Evolutionary conservation across 1,139 yeast genomes (phyloP).

Genomic region (Pichia sp.): DNA sequence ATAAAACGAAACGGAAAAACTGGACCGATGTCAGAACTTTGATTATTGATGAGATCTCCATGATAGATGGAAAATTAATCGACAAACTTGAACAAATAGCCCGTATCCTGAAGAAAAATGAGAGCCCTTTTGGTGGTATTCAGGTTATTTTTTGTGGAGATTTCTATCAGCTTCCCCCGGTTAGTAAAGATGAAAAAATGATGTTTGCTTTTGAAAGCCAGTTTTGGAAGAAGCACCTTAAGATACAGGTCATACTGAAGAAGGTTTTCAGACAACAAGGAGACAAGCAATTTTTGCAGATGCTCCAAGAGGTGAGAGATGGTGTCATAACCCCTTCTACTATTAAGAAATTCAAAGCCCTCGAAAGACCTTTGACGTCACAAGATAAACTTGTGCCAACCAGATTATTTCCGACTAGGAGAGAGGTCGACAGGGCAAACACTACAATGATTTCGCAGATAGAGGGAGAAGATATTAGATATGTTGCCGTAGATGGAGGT

Average conservation of each 20-base stretch:
- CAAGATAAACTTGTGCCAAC: slow-evolving; percentile 80
- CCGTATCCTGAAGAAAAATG: slow-evolving; percentile 40
- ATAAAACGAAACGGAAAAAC: slow-evolving; percentile 43
- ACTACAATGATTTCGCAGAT: slow-evolving; percentile 43
- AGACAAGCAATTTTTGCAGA: slow-evolving; percentile 65
- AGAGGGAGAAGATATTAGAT: slow-evolving; percentile 41
- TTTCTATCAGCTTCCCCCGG: slow-evolving; percentile 89
- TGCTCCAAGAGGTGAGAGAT: slow-evolving; percentile 81
- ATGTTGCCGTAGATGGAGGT: slow-evolving; percentile 60
- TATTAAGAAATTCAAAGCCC: slow-evolving; percentile 42
- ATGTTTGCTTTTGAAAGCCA: slow-evolving; percentile 72
- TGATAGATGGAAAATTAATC: slow-evolving; percentile 73
- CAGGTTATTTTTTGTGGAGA: slow-evolving; percentile 85
- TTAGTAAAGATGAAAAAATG: slow-evolving; percentile 34
- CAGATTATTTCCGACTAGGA: slow-evolving; percentile 74
- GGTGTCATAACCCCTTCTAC: slow-evolving; percentile 60
- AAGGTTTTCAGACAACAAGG: slow-evolving; percentile 92
- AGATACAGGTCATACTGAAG: slow-evolving; percentile 58
- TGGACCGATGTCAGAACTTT: slow-evolving; percentile 63
- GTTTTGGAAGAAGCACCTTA: slow-evolving; percentile 64
- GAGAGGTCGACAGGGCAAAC: slow-evolving; percentile 81
- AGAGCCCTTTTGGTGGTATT: slow-evolving; percentile 78
- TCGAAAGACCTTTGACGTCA: slow-evolving; percentile 49
- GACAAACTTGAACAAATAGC: slow-evolving; percentile 69
- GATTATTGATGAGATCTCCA: slow-evolving; percentile 81